A percentile compares a stretch with the other conserved stretches of the same genome.
Evolutionary conservation across 257 asterid species (phyloP).

Genomic region (Primulina tabacum): DNA sequence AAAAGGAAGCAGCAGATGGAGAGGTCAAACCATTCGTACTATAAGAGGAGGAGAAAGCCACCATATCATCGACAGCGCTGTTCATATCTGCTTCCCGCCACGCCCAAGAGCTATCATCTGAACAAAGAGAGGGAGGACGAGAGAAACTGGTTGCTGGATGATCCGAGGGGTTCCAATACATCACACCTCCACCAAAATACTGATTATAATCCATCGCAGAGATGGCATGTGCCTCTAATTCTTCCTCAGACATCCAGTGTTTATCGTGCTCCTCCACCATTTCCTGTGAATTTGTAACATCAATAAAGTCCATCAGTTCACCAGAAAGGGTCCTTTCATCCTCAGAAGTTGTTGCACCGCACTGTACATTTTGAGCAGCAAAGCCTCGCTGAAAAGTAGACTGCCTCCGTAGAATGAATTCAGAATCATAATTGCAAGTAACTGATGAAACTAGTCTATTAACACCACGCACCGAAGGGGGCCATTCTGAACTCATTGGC

Average conservation of each 20-base stretch:
- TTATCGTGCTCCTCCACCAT: constrained; percentile 74
- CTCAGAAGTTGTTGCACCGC: constrained; percentile 61
- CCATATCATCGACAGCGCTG: constrained; percentile 97
- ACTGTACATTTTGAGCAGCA: constrained; percentile 48
- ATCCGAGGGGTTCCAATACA: constrained; percentile 98
- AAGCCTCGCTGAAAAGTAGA: constrained; percentile 65
- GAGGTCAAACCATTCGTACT: constrained; percentile 97
- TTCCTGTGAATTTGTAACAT: constrained; percentile 63
- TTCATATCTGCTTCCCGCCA: constrained; percentile 98
- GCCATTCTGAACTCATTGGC: constrained; percentile 89
- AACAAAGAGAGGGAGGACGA: constrained; percentile 98
- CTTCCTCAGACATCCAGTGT: constrained; percentile 96
- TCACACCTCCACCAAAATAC: constrained; percentile 95
- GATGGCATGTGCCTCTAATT: constrained; percentile 75
- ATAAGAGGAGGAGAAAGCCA: constrained; percentile 96
- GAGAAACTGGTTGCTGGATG: constrained; percentile 81
- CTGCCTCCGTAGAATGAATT: constrained; percentile 77
- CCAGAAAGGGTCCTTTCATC: constrained; percentile 73
- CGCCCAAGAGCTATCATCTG: constrained; percentile 99
- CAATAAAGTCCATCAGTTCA: constrained; percentile 62
- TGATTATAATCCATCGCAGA: constrained; percentile 85
- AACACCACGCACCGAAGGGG: constrained; percentile 73
- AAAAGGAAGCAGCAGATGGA: constrained; percentile 91
- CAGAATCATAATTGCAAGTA: constrained; percentile 81
- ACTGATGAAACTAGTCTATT: constrained; percentile 64